Conservation (phyloP, 2,329 filamentous ascomycete genomes). For the Aspergillus tanneri region DNA sequence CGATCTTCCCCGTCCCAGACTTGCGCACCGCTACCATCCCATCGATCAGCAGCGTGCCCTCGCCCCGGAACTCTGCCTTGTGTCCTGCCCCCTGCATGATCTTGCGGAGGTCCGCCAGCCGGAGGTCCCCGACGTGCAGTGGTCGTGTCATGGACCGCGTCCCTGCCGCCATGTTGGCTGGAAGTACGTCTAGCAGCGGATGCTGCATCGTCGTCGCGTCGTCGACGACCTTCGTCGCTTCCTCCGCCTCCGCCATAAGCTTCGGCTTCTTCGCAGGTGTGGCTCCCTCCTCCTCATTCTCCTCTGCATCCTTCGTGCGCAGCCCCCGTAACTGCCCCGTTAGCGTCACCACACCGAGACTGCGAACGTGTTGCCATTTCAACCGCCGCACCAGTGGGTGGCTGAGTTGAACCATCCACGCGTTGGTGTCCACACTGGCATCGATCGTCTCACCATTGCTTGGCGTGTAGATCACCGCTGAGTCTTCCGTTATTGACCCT, state of each 20-base stretch:
- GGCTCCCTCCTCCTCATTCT: slow-evolving; percentile 25
- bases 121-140: slow-evolving; percentile 89
- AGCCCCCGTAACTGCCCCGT: slow-evolving; percentile 68
- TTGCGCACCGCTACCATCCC: slow-evolving; percentile 86
- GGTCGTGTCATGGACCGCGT: slow-evolving; percentile 77
- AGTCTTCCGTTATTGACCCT: slow-evolving; percentile 44
- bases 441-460: slow-evolving; percentile 71
- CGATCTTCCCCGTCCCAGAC: slow-evolving; percentile 79
- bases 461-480: slow-evolving; percentile 78
- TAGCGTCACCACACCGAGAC: slow-evolving; percentile 86
- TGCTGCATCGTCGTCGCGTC: too few species aligned
- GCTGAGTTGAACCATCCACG: slow-evolving; percentile 90
- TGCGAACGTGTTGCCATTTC: slow-evolving; percentile 91
- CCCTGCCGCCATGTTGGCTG: slow-evolving; percentile 64
- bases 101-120: slow-evolving; percentile 81
- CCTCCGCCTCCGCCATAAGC: too few species aligned
- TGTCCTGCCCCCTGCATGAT: slow-evolving; percentile 81
- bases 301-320: slow-evolving; percentile 31
- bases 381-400: slow-evolving; percentile 80
- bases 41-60: slow-evolving; percentile 88
- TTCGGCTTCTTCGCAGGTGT: slow-evolving; percentile 23
- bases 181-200: slow-evolving; percentile 61
- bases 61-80: slow-evolving; percentile 86
- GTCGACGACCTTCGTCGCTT: too few species aligned
- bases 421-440: slow-evolving; percentile 95